Base-by-base conservation (phyloP, 257 asterid species). In the Primulina eburnea region DNA sequence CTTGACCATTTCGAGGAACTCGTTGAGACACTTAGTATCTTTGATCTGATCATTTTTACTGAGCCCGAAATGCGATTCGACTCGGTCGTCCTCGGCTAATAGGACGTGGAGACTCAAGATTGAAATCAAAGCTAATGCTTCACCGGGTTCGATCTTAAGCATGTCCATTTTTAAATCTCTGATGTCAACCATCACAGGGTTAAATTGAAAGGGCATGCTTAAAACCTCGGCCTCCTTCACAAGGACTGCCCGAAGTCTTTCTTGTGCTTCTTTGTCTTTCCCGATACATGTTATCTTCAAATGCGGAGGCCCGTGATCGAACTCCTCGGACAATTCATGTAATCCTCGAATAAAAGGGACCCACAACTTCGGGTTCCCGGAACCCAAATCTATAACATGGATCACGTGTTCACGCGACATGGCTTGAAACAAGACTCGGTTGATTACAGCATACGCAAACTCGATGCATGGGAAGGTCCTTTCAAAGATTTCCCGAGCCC, bases 381-480 rank as follows among this genome's bases (percentile, higher is more conserved):
- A 75, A 9, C 88, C 87, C 84, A 87, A 81, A 68, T 83, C 86
- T 12, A 80, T 60, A 4, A 80, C 75, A 74, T 85, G 90, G 70
- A 85, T 77, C 43, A 40, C 67, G 7, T 66, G 58, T 32, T 81
- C 79, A 0, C 71, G 62, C 7, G 52, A 40, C 84, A 82, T 10
- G 64, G 79, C 73, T 71, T 76, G 83, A 5, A 73, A 52, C 76
- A 85, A 61, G 38, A 78, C 47, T 57, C 72, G 68, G 21, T 75
- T 82, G 20, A 79, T 74, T 26, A 82, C 60, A 0, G 80, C 76
- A 20, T 77, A 76, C 5, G 80, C 73, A 69, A 84, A 81, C 65
- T 73, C 75, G 81, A 76, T 47, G 69, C 71, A 81, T 6, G 88
- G 89, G 16, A 80, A 75, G 50, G 71, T 60, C 60, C 68, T 60